Percentiles rank a stretch among this genome's conserved stretches.
phyloP scores from a whole-genome alignment of 1,284 basidiomycete species.

The Phlebopus sp. region DNA sequence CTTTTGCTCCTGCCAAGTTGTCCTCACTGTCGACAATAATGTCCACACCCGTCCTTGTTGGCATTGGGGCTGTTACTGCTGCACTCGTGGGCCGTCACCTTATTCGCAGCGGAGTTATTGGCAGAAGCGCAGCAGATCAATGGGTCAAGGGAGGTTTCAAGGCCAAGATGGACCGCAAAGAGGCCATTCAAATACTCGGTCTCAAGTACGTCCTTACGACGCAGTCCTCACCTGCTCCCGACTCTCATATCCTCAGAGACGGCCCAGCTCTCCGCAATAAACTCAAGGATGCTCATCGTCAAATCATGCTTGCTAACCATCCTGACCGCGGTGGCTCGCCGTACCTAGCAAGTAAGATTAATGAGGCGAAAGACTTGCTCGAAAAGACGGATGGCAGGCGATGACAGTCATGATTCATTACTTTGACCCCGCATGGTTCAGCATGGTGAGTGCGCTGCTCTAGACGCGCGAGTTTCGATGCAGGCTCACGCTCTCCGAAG shows the following conservation, averaged over 20 bases:
- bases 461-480: not conserved
- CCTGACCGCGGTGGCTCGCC: slow-evolving; percentile 96
- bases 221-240: slow-evolving; percentile 7
- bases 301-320: slow-evolving; percentile 94
- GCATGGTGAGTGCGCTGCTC: slow-evolving; percentile 13
- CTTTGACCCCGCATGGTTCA: not conserved
- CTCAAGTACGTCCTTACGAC: slow-evolving; percentile 66
- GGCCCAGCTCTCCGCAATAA: slow-evolving; percentile 64
- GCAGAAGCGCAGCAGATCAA: slow-evolving; percentile 69
- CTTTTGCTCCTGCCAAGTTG: not conserved
- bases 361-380: slow-evolving; percentile 86
- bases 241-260: slow-evolving; percentile 51
- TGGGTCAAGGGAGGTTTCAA: slow-evolving; percentile 96
- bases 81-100: slow-evolving; percentile 75
- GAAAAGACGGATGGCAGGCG: slow-evolving; percentile 64
- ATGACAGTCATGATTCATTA: slow-evolving; percentile 28
- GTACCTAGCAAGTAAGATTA: slow-evolving; percentile 97
- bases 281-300: slow-evolving; percentile 88
- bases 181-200: slow-evolving; percentile 91
- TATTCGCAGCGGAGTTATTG: slow-evolving; percentile 55
- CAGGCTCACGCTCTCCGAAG: slow-evolving; percentile 1
- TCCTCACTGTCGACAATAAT: slow-evolving; percentile 34
- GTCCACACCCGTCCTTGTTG: slow-evolving; percentile 75
- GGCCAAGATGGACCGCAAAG: slow-evolving; percentile 92
- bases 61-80: slow-evolving; percentile 77